These are phyloP conservation scores for Pinus taeda DNA, from an alignment of 75 land plant genomes.

Conservation along the genomic window DNA sequence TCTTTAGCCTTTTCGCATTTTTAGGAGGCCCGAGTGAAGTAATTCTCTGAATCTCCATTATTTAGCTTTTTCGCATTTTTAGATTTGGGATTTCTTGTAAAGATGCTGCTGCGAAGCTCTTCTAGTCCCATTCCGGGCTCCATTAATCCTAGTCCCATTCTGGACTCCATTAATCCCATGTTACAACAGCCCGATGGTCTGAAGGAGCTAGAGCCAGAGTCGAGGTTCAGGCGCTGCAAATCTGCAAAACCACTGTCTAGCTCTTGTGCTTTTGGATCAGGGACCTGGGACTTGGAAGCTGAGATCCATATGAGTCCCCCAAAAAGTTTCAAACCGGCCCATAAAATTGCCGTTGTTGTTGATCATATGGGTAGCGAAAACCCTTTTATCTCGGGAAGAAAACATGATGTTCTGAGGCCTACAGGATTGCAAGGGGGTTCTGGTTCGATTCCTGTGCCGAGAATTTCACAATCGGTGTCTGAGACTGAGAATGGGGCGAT, in stretches of 20 bases:
- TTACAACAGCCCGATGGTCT: no score
- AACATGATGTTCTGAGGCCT: neutral
- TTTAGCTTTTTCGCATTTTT: no score
- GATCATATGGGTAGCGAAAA: neutral
- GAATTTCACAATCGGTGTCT: no score
- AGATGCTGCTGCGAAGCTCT: no score
- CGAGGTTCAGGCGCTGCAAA: neutral
- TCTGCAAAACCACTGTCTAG: neutral
- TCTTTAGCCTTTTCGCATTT: no score
- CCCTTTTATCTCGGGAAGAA: neutral
- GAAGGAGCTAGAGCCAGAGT: no score
- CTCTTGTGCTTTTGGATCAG: neutral
- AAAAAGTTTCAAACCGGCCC: neutral
- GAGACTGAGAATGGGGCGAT: conserved; percentile 5
- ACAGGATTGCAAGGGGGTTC: conserved; percentile 14
- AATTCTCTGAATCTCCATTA: no score
- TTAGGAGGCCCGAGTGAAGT: no score
- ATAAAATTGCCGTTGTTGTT: neutral
- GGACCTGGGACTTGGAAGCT: neutral
- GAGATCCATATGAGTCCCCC: neutral
- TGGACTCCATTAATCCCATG: no score
- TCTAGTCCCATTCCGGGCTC: no score
- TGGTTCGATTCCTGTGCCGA: conserved; percentile 2
- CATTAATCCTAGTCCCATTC: no score
- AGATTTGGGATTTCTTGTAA: no score